Evolutionary conservation across 2,329 filamentous ascomycete species (phyloP).

Genomic region (Paecilomyces dactylethromorphus): DNA sequence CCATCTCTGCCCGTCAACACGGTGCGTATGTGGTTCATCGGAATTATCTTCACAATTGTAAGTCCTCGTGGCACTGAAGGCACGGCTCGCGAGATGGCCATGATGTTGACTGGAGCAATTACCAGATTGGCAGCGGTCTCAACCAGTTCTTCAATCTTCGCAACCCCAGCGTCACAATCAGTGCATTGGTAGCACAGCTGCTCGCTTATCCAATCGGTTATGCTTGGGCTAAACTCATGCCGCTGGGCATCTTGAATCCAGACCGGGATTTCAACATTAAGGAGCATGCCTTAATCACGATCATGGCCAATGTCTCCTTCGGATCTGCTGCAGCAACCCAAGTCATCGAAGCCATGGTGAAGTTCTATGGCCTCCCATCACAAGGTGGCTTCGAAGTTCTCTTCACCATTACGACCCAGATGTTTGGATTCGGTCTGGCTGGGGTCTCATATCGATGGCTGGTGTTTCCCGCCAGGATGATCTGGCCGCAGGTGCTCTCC

Average conservation of each 20-base stretch:
- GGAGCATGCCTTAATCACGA: constrained; percentile 39
- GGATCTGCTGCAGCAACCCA: constrained; percentile 36
- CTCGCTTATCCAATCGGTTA: constrained; percentile 40
- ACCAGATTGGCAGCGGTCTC: constrained; percentile 28
- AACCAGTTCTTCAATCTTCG: constrained; percentile 35
- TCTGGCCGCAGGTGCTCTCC: constrained; percentile 54
- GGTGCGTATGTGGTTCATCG: constrained; percentile 31
- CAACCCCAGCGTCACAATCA: constrained; percentile 34
- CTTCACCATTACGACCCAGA: constrained; percentile 54
- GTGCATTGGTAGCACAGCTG: constrained; percentile 34
- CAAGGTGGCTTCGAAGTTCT: constrained; percentile 56
- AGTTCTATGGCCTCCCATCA: constrained; percentile 52
- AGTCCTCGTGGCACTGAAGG: constrained; percentile 2
- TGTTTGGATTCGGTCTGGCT: constrained; percentile 59
- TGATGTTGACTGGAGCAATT: neutral
- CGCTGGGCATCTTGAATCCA: constrained; percentile 36
- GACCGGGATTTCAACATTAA: constrained; percentile 33
- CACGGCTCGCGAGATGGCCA: neutral
- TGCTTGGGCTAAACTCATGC: constrained; percentile 31
- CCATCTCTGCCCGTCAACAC: constrained; percentile 25
- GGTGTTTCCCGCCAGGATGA: constrained; percentile 54
- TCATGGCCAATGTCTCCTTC: constrained; percentile 43
- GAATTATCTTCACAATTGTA: constrained; percentile 31
- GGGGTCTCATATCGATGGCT: constrained; percentile 55
- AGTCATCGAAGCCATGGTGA: constrained; percentile 31